phyloP scores from a whole-genome alignment of 345 rosid species.

The Rhodamnia argentea region DNA sequence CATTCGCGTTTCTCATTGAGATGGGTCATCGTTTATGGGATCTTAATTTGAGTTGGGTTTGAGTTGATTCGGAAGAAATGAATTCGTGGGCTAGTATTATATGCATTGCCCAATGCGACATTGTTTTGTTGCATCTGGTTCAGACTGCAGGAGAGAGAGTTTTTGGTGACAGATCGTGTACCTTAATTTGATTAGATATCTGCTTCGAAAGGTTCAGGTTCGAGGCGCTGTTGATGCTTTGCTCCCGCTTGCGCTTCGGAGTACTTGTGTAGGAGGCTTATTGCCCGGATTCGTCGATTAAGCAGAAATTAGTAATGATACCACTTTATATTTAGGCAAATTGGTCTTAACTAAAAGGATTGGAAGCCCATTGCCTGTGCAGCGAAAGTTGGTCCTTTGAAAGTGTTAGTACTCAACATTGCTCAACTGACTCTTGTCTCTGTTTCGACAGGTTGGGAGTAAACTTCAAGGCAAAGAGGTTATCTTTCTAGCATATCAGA shows the following conservation, averaged over 20 bases:
- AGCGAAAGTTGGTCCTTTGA: not conserved
- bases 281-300: not conserved
- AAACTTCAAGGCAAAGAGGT: constrained; percentile 32
- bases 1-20: not conserved
- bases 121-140: not conserved
- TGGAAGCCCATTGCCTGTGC: not conserved
- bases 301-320: not conserved
- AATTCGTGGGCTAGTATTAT: not conserved
- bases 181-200: not conserved
- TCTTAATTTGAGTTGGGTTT: not conserved
- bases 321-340: not conserved
- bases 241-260: not conserved
- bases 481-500: constrained; percentile 69
- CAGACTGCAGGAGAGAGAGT: not conserved
- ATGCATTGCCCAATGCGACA: not conserved
- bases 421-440: not conserved
- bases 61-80: not conserved
- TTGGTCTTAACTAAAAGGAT: not conserved
- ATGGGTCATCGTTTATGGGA: not conserved
- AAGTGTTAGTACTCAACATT: not conserved
- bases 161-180: not conserved
- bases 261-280: not conserved
- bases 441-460: constrained; percentile 44
- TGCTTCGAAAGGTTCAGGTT: not conserved
- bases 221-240: not conserved